Evolutionary conservation across 805 yeast genomes (phyloP), one percentile per base, ranked within the genome.

Genomic region (Wickerhamiella occidentalis): DNA sequence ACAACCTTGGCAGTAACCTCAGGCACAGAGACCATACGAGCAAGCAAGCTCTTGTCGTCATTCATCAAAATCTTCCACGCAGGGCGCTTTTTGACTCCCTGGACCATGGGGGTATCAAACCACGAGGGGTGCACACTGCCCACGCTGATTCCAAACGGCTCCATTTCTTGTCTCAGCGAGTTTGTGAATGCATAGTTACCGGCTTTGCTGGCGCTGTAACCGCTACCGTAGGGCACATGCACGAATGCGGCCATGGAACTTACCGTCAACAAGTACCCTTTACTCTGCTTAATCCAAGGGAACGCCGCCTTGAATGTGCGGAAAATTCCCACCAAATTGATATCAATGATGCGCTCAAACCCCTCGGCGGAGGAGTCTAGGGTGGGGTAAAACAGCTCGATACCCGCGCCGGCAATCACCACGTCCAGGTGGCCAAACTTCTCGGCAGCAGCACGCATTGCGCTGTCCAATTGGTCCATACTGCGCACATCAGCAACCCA

Each of bases 241-340:
- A 17, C 48, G n/a, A 43, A 49, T 19, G 51, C 51, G 2, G 51
- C 47, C 48, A 44, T 38, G n/a, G 51, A 49, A 3, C 44, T 25
- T 12, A 49, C 43, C 6, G 45, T 23, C 26, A 40, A 18, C 3
- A 49, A 28, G 28, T 49, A 49, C 21, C 51, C 51, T 40, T 43
- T 36, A 29, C 35, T 22, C 48, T 43, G 26, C 18, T 38, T 35
- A 23, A 49, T 36, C 42, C 44, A 49, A 29, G 51, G 51, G 28
- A 26, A 25, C n/a, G 47, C 51, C 6, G 48, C 48, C 45, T 42
- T 36, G 48, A 49, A 49, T 2, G 51, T 49, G 40, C 51, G 47
- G 28, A n/a, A 49, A 22, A 38, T 36, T 12, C 51, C 51, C 3
- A 15, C 18, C 40, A 49, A 12, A 29, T 49, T 49, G 40, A 49